A percentile compares a stretch with the other conserved stretches of the same genome.
Evolutionary conservation across 805 yeast species (phyloP).

Genomic region (Debaryomyces castellii): DNA sequence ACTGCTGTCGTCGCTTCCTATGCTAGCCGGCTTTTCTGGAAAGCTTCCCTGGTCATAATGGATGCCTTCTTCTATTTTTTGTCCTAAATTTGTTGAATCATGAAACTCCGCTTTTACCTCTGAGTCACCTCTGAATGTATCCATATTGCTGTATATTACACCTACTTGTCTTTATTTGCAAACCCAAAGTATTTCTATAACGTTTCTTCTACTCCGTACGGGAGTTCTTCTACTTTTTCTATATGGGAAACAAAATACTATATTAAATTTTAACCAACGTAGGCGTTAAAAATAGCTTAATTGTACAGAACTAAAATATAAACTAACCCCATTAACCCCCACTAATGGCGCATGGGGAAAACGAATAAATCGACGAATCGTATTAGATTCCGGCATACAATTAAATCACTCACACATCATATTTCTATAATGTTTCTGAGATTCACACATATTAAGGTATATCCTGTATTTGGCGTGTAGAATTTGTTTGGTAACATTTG

Average conservation of each 20-base stretch:
- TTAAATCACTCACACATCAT: background rate
- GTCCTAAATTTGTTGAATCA: background rate
- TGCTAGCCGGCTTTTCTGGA: background rate
- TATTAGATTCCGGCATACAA: background rate
- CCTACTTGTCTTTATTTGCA: background rate
- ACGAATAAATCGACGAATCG: slow-evolving; percentile 1
- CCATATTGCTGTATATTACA: background rate
- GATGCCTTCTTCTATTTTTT: background rate
- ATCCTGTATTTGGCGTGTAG: slow-evolving; percentile 6
- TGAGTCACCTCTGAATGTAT: background rate
- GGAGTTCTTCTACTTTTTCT: background rate
- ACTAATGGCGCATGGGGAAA: background rate
- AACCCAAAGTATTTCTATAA: background rate
- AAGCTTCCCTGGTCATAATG: background rate
- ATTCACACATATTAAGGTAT: slow-evolving; percentile 8
- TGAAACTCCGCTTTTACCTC: background rate
- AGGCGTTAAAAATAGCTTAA: background rate
- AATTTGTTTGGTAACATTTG: background rate
- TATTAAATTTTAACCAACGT: background rate
- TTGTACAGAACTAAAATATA: background rate
- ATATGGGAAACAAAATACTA: background rate
- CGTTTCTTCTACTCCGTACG: background rate
- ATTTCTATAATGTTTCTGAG: slow-evolving; percentile 6
- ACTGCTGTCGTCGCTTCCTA: background rate
- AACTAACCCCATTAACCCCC: background rate